These are phyloP conservation scores for Plantago major DNA, from an alignment of 257 asterid species.

Conservation along the genomic window DNA sequence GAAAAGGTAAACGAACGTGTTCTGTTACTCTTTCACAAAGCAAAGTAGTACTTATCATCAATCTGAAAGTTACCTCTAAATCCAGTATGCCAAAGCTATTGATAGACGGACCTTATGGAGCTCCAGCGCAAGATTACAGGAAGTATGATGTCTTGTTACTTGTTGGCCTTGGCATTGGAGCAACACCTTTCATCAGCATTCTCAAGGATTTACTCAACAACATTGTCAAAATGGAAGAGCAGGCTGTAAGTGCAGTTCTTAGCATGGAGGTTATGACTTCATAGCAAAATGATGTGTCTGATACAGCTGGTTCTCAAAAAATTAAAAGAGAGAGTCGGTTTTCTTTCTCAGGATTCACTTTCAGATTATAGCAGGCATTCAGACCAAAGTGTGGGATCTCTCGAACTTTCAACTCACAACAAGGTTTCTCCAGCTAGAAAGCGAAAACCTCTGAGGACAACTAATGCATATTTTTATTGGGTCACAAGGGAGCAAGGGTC, in stretches of 20 bases:
- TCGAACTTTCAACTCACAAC: conserved; percentile 34
- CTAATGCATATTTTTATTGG: conserved; percentile 96
- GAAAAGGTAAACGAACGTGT: conserved; percentile 39
- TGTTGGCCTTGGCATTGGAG: conserved; percentile 97
- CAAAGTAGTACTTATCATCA: background rate
- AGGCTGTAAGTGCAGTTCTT: conserved; percentile 49
- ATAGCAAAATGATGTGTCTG: background rate
- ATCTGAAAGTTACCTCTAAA: conserved; percentile 21
- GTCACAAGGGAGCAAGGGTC: conserved; percentile 97
- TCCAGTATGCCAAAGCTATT: conserved; percentile 89
- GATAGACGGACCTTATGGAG: conserved; percentile 97
- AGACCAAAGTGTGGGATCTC: conserved; percentile 50
- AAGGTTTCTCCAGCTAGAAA: conserved; percentile 44
- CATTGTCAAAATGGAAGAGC: conserved; percentile 81
- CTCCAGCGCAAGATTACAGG: conserved; percentile 88
- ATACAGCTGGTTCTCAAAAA: background rate
- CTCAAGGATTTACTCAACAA: conserved; percentile 79
- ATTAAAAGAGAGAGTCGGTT: conserved; percentile 1
- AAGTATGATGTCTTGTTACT: conserved; percentile 85
- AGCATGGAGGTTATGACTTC: background rate
- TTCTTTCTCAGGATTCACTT: conserved; percentile 58
- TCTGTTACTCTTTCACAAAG: background rate
- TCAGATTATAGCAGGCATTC: conserved; percentile 60
- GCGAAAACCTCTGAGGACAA: conserved; percentile 59
- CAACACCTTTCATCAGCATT: conserved; percentile 92